Conservation (phyloP, 805 yeast genomes). For the Blastobotrys chiropterorum region DNA sequence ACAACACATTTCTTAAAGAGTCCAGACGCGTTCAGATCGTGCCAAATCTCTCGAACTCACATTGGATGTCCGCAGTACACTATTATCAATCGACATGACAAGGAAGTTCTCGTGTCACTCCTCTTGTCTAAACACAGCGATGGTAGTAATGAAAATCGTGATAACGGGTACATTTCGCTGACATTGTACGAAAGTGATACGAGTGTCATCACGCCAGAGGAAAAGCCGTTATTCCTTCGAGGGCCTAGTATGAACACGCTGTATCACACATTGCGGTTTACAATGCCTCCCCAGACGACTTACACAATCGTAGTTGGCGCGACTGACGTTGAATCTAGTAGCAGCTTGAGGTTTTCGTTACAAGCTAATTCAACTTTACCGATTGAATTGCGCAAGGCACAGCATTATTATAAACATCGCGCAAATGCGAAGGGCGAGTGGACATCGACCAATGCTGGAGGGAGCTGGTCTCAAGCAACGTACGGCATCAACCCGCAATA, state of each 20-base stretch:
- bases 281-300: conserved; percentile 20
- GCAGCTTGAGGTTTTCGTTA: conserved; percentile 15
- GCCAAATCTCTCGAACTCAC: conserved; percentile 16
- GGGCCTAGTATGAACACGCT: conserved; percentile 29
- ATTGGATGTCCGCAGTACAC: conserved; percentile 40
- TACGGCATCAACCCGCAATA: conserved; percentile 55
- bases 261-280: conserved; percentile 27
- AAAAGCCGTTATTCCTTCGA: conserved; percentile 13
- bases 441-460: conserved; percentile 44
- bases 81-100: conserved; percentile 29
- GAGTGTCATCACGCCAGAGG: conserved; percentile 12
- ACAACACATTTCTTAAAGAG: conserved; percentile 26
- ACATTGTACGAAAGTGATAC: conserved; percentile 4
- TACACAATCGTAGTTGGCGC: conserved; percentile 20
- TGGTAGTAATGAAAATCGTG: conserved; percentile 9
- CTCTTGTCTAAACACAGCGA: conserved; percentile 44
- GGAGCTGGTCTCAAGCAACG: conserved; percentile 44
- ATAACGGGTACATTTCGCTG: conserved; percentile 20
- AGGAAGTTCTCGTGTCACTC: conserved; percentile 37
- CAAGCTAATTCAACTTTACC: conserved; percentile 12
- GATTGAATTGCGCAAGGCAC: conserved; percentile 30
- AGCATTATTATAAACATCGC: conserved; percentile 15
- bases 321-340: conserved; percentile 5
- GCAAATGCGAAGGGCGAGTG: conserved; percentile 37
- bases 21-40: conserved; percentile 22